These are phyloP conservation scores for Bathelium albidoporum DNA, from an alignment of 495 filamentous ascomycete species.

Conservation along the genomic window DNA sequence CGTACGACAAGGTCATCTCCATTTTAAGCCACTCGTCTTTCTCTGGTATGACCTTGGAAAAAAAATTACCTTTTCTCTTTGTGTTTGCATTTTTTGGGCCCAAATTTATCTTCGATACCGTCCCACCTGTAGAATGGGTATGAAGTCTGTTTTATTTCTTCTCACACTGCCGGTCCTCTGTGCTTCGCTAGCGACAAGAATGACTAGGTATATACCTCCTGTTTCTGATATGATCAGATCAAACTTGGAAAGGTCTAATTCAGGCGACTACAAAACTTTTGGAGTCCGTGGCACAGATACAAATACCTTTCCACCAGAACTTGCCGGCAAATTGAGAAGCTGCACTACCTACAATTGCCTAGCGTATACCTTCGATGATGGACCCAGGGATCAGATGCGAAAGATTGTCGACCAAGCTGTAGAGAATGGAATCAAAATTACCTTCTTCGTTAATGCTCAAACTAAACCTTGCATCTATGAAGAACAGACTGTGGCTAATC, in stretches of 20 bases:
- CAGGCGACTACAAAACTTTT: background rate
- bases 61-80: too few relatives aligned
- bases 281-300: background rate
- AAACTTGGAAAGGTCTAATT: background rate
- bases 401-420: background rate
- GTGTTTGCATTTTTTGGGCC: too few relatives aligned
- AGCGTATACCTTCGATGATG: background rate
- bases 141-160: too few relatives aligned
- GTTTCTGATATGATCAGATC: background rate
- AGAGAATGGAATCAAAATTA: background rate
- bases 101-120: too few relatives aligned
- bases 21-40: too few relatives aligned
- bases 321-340: background rate
- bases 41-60: too few relatives aligned
- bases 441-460: background rate
- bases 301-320: background rate
- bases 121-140: too few relatives aligned
- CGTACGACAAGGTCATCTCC: too few relatives aligned
- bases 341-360: background rate
- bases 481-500: background rate
- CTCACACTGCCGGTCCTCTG: too few relatives aligned
- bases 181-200: too few relatives aligned
- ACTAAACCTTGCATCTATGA: background rate
- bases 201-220: background rate
- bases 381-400: background rate